These are phyloP conservation scores for Reticulascus tulasneorum DNA, from an alignment of 2,329 filamentous ascomycete species.

Conservation along the genomic window DNA sequence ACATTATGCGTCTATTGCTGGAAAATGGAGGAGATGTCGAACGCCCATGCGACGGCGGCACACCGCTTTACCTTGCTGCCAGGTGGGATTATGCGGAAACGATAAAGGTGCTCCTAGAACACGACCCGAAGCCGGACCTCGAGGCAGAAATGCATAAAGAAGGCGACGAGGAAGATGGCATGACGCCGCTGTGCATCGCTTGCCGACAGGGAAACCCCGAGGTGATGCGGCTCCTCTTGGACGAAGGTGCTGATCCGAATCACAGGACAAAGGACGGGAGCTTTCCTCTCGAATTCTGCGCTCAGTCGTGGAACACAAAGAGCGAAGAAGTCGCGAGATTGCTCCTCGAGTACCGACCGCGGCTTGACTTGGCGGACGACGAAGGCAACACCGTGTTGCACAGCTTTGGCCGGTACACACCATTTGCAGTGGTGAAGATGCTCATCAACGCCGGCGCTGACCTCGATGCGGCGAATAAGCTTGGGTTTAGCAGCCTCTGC, in stretches of 20 bases:
- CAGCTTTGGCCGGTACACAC: background rate
- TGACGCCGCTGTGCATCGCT: constrained; percentile 12
- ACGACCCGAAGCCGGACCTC: constrained; percentile 9
- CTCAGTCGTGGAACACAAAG: background rate
- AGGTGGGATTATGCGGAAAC: background rate
- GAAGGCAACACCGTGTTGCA: constrained; percentile 7
- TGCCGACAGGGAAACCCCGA: constrained; percentile 1
- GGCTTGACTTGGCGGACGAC: constrained; percentile 3
- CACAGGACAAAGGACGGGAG: constrained; percentile 1
- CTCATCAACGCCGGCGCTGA: constrained; percentile 12
- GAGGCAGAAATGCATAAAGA: constrained; percentile 2
- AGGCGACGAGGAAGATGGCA: too few relatives aligned
- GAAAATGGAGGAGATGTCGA: constrained; percentile 3
- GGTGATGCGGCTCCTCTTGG: constrained; percentile 9
- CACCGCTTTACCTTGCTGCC: constrained; percentile 8
- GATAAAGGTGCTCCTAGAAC: constrained; percentile 10
- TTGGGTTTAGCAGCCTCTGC: constrained; percentile 8
- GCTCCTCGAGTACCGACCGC: constrained; percentile 6
- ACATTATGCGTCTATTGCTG: constrained; percentile 1
- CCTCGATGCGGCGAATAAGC: constrained; percentile 5
- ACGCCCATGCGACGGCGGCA: constrained; percentile 2
- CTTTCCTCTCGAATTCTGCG: constrained; percentile 2
- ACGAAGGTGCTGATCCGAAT: constrained; percentile 14
- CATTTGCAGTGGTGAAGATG: background rate
- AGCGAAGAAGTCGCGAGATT: background rate